Conservation (phyloP, 805 yeast genomes). For the Candida nemodendra region DNA sequence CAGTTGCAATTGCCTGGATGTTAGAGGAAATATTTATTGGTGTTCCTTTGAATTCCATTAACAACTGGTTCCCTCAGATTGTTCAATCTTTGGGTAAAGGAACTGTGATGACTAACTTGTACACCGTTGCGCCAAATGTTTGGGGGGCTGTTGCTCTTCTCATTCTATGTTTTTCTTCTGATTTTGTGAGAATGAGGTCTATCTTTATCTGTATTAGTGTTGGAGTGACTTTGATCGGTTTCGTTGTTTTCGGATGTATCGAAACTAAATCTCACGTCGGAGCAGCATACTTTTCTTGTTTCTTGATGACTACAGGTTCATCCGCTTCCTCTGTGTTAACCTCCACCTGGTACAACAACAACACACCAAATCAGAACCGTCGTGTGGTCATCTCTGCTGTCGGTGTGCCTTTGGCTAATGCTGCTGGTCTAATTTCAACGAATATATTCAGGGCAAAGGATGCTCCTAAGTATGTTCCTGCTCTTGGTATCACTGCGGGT, state of each 20-base stretch:
- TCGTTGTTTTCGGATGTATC: constrained; percentile 45
- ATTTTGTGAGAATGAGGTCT: constrained; percentile 38
- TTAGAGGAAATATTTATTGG: constrained; percentile 43
- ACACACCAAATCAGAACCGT: constrained; percentile 44
- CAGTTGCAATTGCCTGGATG: constrained; percentile 45
- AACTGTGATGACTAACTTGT: constrained; percentile 39
- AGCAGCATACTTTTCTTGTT: constrained; percentile 22
- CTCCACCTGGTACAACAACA: constrained; percentile 51
- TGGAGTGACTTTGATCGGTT: constrained; percentile 41
- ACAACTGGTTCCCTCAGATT: constrained; percentile 51
- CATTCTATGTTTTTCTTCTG: constrained; percentile 41
- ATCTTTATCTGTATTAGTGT: constrained; percentile 39
- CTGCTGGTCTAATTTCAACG: constrained; percentile 55
- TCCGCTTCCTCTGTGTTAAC: constrained; percentile 48
- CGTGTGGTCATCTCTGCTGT: constrained; percentile 47
- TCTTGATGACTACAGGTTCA: constrained; percentile 46
- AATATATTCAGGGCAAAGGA: constrained; percentile 50
- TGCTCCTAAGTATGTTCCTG: constrained; percentile 52
- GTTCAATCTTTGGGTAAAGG: constrained; percentile 38
- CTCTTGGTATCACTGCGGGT: constrained; percentile 48
- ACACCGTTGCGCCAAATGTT: constrained; percentile 47
- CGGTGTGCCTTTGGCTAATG: constrained; percentile 55
- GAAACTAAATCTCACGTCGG: constrained; percentile 36
- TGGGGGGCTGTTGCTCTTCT: constrained; percentile 46
- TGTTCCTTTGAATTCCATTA: constrained; percentile 48